Base-by-base conservation (phyloP, 331 rosid genomes). In the Dryas integrifolia region DNA sequence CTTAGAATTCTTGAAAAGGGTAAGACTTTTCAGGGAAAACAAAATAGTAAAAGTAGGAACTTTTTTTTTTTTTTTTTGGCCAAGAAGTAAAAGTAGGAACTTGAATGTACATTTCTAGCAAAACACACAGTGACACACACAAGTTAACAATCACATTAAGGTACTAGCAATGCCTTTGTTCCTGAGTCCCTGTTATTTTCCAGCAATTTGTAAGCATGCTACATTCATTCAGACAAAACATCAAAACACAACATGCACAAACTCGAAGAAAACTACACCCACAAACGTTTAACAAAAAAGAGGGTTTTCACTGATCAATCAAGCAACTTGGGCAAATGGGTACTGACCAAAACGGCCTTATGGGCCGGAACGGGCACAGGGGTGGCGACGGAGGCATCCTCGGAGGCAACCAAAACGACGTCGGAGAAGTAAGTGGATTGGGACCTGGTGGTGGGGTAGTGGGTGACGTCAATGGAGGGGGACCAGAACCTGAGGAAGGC, bases 301-400 rank as follows among this genome's bases (percentile, higher is more conserved):
- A 18, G 12, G 11, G 39, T 3, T 12, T 59, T 6, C 10, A 43
- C 8, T 15, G 5, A 30, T 4, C 0, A 18, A 4, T 24, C 3
- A 15, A 44, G 35, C 39, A 5, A 13, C 41, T 15, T 14, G 10
- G 49, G 2, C 47, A 79, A 68, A 12, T 11, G 59, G 57, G 30
- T 15, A 74, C 95, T 74, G 24, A 94, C 98, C 86, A 94, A 82
- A 79, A 94, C 76, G 65, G 90, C 88, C 79, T 82, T 91, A 62
- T 94, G 98, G 56, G 96, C 96, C 1, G 91, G 89, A 49, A 93
- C 85, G 3, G 90, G 79, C 41, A 77, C 72, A 39, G 71, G 4
- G 58, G 76, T 47, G 1, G 67, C 60, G 38, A 50, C 71, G 61
- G 85, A 40, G 38, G 65, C 48, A 9, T 80, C 87, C 0, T 57